Evolutionary conservation across 345 rosid species (phyloP).

Genomic region (Eucalyptus regnans): DNA sequence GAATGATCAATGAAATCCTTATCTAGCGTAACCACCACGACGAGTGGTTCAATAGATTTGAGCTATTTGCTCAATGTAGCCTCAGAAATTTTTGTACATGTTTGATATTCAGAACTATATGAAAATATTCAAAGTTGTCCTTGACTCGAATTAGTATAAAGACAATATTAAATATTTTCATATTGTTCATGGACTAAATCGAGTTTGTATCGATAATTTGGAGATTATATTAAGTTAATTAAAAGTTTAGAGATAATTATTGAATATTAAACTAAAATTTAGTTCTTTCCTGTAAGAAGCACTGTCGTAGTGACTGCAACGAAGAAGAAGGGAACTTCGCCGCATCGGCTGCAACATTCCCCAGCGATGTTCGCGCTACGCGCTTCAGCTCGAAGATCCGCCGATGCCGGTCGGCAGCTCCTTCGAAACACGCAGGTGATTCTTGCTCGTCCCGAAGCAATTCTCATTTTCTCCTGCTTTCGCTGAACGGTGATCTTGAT

Average conservation of each 20-base stretch:
- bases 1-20: too few species aligned
- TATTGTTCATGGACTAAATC: rapidly evolving
- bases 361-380: not conserved
- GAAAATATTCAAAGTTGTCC: too few species aligned
- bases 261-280: too few species aligned
- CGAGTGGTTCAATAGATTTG: too few species aligned
- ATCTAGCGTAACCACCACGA: too few species aligned
- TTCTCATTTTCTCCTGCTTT: not conserved
- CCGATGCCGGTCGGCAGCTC: conserved; percentile 19
- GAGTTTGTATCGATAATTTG: too few species aligned
- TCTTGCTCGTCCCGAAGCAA: not conserved
- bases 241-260: too few species aligned
- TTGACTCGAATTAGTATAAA: too few species aligned
- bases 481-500: not conserved
- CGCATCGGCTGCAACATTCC: not conserved
- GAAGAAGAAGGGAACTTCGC: not conserved
- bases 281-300: not conserved
- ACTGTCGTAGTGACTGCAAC: not conserved
- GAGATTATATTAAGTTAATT: too few species aligned
- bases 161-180: too few species aligned
- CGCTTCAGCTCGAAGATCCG: not conserved
- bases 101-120: too few species aligned
- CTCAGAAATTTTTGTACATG: rapidly evolving
- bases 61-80: not conserved
- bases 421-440: conserved; percentile 1